Base-by-base conservation (phyloP, 768 basidiomycete genomes). In the Suillus decipiens region DNA sequence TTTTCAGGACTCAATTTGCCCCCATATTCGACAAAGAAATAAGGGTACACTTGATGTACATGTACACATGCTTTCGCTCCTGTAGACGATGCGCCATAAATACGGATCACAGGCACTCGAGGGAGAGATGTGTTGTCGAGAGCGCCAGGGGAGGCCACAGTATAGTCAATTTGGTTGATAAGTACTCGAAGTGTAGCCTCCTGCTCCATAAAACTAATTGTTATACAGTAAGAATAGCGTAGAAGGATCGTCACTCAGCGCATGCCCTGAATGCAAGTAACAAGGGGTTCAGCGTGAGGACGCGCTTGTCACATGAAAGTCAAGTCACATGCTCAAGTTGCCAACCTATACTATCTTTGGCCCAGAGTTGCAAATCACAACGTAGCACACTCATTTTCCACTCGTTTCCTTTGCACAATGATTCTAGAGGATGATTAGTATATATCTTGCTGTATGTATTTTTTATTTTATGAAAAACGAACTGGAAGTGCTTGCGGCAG, bases 41-140 rank as follows among this genome's bases (percentile, higher is more conserved):
- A 99, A 0, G 96, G 96, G 76, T 90, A 96, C 36, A 91, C 90
- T 79, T 95, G 93, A 73, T 97, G 96, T 45, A 99, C 79, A 79
- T 97, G 90, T 15, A 96, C 83, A 71, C 95, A 96, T 22, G 93
- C 85, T 71, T 87, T 90, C 73, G 86, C 80, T 15, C 93, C 92
- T 2, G 76, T 72, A 5, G 92, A 90, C 1, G 94, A 92, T 14
- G 87, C 78, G 15, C 96, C 97, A 73, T 87, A 98, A 56, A 99
- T 89, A 59, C 95, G 82, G 62, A 99, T 80, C 5, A 95, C 82
- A 15, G 96, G 96, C 24, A 90, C 89, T 33, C 79, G 82, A 12
- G 81, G 82, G 31, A 93, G 82, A 2, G 73, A 75, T 5, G 82
- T 73, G 61, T 87, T 86, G 75, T 93, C 92, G 47, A 93, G 83